Evolutionary conservation across 1,139 yeast genomes (phyloP).

Genomic region (Meyerozyma athensensis): DNA sequence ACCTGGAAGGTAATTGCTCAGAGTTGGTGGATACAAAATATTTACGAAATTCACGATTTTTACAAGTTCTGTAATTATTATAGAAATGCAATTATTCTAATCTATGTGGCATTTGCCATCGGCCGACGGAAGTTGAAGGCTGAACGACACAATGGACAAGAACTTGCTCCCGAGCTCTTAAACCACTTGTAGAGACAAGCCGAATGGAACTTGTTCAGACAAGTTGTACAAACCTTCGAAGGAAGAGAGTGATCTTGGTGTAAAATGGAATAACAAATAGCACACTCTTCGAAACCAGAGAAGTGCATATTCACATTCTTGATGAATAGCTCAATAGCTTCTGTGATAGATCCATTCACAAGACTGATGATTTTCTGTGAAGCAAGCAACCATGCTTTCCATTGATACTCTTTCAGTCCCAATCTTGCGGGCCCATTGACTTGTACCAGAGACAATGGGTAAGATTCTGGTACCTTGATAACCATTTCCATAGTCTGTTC

Average conservation of each 20-base stretch:
- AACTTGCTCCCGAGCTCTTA: slow-evolving; percentile 83
- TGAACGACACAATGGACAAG: slow-evolving; percentile 92
- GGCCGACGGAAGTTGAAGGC: slow-evolving; percentile 49
- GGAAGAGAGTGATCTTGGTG: slow-evolving; percentile 93
- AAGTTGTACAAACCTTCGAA: slow-evolving; percentile 79
- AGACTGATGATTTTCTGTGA: slow-evolving; percentile 76
- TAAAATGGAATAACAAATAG: slow-evolving; percentile 87
- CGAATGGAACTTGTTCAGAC: slow-evolving; percentile 93
- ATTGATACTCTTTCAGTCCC: slow-evolving; percentile 88
- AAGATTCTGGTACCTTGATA: slow-evolving; percentile 63
- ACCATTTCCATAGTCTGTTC: slow-evolving; percentile 84
- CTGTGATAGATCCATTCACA: slow-evolving; percentile 74
- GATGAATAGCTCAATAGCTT: slow-evolving; percentile 77
- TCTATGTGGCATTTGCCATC: neutral
- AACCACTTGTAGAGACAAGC: slow-evolving; percentile 97
- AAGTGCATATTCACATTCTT: slow-evolving; percentile 79
- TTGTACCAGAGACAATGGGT: slow-evolving; percentile 67
- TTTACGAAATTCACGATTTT: neutral
- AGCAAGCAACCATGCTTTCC: slow-evolving; percentile 95
- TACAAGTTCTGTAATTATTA: too few relatives aligned
- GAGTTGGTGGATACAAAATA: neutral
- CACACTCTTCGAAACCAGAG: slow-evolving; percentile 93
- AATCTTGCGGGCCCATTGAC: slow-evolving; percentile 77
- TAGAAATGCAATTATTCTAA: neutral
- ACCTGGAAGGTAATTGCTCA: neutral